Evolutionary conservation across 2,329 filamentous ascomycete genomes (phyloP).

Genomic region (Leptographium lundbergii): DNA sequence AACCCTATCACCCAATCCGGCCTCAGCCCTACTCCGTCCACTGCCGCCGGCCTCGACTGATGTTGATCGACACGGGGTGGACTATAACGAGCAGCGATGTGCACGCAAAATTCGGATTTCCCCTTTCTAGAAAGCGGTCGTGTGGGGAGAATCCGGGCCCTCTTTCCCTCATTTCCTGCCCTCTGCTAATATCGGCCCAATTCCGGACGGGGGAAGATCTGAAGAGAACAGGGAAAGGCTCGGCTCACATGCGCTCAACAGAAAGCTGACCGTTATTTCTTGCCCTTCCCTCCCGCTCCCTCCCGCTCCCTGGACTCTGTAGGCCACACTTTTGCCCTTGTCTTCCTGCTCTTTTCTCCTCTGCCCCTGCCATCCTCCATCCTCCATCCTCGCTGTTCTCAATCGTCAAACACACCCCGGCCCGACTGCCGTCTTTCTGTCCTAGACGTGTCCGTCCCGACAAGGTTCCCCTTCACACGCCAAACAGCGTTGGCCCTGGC

Average conservation of each 20-base stretch:
- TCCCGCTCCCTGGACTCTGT: not conserved
- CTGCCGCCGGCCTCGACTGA: not conserved
- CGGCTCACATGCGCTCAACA: constrained; percentile 3
- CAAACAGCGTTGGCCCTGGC: no score
- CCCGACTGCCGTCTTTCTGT: no score
- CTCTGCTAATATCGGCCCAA: not conserved
- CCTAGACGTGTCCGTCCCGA: no score
- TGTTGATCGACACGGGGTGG: not conserved
- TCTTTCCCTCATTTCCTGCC: not conserved
- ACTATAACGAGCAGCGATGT: not conserved
- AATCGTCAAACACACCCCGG: no score
- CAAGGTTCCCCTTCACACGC: no score
- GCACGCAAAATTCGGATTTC: not conserved
- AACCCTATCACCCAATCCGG: not conserved
- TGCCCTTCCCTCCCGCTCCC: not conserved
- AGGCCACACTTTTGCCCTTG: not conserved
- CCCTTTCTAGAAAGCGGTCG: not conserved
- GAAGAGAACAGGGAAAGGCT: not conserved
- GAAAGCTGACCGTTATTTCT: not conserved
- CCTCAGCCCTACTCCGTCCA: not conserved
- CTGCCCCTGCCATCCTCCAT: no score
- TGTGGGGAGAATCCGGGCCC: not conserved
- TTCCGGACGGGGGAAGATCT: not conserved
- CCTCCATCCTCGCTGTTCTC: no score
- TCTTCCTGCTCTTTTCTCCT: not conserved